A percentile compares a stretch with the other conserved stretches of the same genome.
These are phyloP conservation scores for Starmera quercuum DNA, from an alignment of 805 yeast genomes.

Conservation along the genomic window DNA sequence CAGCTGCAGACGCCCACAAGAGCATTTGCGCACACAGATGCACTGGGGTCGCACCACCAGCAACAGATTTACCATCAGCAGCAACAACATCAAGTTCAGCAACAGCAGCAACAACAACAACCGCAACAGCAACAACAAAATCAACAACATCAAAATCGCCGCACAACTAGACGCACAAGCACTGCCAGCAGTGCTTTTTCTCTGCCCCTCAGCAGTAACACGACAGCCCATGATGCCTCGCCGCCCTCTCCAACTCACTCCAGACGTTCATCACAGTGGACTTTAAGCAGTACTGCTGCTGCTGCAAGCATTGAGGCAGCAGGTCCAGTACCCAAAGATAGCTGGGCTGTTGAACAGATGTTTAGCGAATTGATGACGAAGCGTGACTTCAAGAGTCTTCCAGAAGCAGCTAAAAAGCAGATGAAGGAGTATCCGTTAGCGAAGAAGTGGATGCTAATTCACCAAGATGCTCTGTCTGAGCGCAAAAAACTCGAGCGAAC, in stretches of 20 bases:
- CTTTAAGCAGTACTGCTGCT: constrained; percentile 3
- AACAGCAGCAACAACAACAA: constrained; percentile 6
- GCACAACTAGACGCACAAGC: too few relatives aligned
- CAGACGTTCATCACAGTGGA: constrained; percentile 20
- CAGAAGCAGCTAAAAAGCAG: constrained; percentile 67
- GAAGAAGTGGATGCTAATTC: constrained; percentile 86
- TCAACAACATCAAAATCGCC: too few relatives aligned
- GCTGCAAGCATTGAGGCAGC: constrained; percentile 4
- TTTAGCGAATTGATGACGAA: constrained; percentile 76
- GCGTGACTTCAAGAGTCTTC: constrained; percentile 66
- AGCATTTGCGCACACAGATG: too few relatives aligned
- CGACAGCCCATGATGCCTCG: constrained; percentile 10
- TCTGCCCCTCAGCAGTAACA: too few relatives aligned
- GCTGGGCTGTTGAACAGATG: constrained; percentile 60
- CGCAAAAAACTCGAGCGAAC: constrained; percentile 44
- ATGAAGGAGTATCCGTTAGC: constrained; percentile 67
- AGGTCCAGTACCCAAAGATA: constrained; percentile 47
- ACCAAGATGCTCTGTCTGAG: constrained; percentile 80
- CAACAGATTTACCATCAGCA: not conserved
- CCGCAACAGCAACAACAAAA: constrained; percentile 18
- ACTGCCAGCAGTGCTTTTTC: too few relatives aligned
- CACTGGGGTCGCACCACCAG: not conserved
- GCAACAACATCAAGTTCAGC: not conserved
- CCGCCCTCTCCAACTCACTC: constrained; percentile 20
- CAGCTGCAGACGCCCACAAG: too few relatives aligned